Evolutionary conservation across 192 early-diverging fungal species (phyloP).

Genomic region (Phycomyces blakesleeanus): DNA sequence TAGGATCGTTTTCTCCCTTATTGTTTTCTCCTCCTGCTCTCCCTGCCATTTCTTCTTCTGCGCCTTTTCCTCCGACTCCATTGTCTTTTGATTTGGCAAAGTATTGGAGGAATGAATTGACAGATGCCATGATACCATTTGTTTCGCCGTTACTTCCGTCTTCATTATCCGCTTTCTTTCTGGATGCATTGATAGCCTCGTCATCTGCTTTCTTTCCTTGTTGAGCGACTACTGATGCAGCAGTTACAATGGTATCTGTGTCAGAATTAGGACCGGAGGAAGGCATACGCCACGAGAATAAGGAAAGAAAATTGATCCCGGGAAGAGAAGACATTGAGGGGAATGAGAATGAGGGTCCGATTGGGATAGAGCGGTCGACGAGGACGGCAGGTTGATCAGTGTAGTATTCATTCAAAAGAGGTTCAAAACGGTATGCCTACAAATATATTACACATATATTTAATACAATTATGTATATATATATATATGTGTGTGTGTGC

Average conservation of each 20-base stretch:
- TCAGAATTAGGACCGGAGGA: not conserved
- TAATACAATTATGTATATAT: too few relatives aligned
- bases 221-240: not conserved
- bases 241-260: not conserved
- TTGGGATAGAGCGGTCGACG: slow-evolving; percentile 26
- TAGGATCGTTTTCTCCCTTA: not conserved
- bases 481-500: not conserved
- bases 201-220: not conserved
- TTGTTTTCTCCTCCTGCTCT: too few relatives aligned
- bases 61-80: too few relatives aligned
- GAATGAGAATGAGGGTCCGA: slow-evolving; percentile 34
- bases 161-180: not conserved
- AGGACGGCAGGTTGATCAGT: slow-evolving; percentile 35
- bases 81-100: not conserved
- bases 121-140: not conserved
- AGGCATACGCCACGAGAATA: slow-evolving; percentile 17
- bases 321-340: slow-evolving; percentile 34
- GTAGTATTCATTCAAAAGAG: slow-evolving; percentile 41
- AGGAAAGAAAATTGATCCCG: slow-evolving; percentile 15
- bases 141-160: not conserved
- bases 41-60: too few relatives aligned
- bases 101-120: not conserved
- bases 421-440: slow-evolving; percentile 65
- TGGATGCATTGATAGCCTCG: slow-evolving; percentile 2
- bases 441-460: not conserved